phyloP scores from a whole-genome alignment of 495 filamentous ascomycete genomes.

The Rusavskia elegans region DNA sequence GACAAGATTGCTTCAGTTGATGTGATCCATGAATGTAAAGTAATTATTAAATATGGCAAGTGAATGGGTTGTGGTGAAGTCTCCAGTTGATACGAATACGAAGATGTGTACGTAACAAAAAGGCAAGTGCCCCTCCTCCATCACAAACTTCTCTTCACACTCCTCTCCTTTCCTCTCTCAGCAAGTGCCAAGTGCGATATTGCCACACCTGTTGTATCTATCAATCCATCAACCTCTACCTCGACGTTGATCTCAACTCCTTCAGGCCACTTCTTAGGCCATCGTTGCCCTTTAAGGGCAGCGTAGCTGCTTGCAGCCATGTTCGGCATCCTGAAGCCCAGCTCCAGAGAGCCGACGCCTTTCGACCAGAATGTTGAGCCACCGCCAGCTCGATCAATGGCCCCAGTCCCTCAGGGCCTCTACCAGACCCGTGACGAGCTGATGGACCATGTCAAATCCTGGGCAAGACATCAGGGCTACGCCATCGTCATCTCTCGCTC shows the following conservation, averaged over 20 bases:
- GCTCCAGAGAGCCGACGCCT: conserved; percentile 7
- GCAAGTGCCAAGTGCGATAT: not conserved
- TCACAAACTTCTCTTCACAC: too few relatives aligned
- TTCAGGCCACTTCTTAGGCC: not conserved
- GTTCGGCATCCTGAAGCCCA: conserved; percentile 14
- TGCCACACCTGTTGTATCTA: not conserved
- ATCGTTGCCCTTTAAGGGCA: not conserved
- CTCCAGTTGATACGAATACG: too few relatives aligned
- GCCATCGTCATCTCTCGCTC: conserved; percentile 16
- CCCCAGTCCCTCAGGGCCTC: conserved; percentile 11
- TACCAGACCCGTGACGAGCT: conserved; percentile 11
- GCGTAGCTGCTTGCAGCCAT: conserved; percentile 1
- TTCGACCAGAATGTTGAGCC: conserved; percentile 5
- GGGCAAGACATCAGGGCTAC: conserved; percentile 14
- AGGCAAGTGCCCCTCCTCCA: too few relatives aligned
- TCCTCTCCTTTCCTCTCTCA: not conserved
- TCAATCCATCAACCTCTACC: not conserved
- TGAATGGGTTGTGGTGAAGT: too few relatives aligned
- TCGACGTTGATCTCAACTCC: not conserved
- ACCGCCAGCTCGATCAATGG: conserved; percentile 10
- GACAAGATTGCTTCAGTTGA: too few relatives aligned
- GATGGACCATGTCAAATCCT: conserved; percentile 12
- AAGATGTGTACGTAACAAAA: too few relatives aligned
- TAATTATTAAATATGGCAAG: too few relatives aligned
- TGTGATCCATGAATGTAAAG: too few relatives aligned